Percentiles rank a stretch among this genome's conserved stretches.
Conservation (phyloP, 179 eudicot genomes). For the Vitellaria paradoxa region DNA sequence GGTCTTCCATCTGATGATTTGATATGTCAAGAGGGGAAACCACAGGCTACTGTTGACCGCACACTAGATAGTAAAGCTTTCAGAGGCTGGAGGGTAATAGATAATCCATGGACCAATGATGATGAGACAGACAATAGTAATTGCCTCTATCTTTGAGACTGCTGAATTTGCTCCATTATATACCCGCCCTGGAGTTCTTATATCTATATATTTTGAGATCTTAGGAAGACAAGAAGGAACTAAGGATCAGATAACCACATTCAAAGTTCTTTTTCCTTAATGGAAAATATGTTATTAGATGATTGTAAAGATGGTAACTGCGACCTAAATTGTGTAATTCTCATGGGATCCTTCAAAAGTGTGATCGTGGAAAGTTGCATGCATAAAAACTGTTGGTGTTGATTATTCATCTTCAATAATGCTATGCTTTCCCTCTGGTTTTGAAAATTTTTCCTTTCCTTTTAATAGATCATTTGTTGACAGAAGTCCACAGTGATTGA, state of each 20-base stretch:
- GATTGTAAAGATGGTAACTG: no score
- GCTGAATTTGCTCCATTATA: constrained; percentile 6
- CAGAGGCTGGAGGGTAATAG: constrained; percentile 75
- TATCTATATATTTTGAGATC: background rate
- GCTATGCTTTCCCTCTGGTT: background rate
- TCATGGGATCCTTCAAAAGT: background rate
- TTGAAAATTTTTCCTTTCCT: background rate
- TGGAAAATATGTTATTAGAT: no score
- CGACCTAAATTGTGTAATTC: no score
- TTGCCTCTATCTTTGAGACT: constrained; percentile 12
- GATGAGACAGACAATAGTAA: constrained; percentile 92
- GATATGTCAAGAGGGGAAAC: constrained; percentile 88
- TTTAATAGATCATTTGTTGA: constrained; percentile 9
- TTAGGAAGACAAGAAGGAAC: background rate
- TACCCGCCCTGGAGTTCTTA: background rate
- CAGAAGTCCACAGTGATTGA: background rate
- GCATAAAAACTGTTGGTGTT: background rate
- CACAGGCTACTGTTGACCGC: constrained; percentile 82
- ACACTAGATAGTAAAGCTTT: constrained; percentile 71
- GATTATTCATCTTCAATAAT: background rate
- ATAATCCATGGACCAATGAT: constrained; percentile 91
- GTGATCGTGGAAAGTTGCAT: no score
- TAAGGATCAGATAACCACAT: no score
- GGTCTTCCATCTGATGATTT: constrained; percentile 54
- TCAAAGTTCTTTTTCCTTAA: no score